These are phyloP conservation scores for Alternaria hordeiaustralica DNA, from an alignment of 2,329 filamentous ascomycete species.

Conservation along the genomic window DNA sequence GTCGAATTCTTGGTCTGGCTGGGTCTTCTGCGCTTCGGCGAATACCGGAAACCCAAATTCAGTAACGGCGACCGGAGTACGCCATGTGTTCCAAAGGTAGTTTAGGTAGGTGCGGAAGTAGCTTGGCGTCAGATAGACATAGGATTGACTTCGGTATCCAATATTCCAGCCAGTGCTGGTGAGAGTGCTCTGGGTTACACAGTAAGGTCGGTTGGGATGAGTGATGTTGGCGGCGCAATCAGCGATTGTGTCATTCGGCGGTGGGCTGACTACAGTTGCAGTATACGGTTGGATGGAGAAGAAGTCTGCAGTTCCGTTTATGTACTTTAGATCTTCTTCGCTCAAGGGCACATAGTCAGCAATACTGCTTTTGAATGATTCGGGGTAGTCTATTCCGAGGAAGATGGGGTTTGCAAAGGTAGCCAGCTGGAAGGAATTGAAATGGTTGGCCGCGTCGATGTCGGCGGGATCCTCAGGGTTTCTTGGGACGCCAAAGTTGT, in stretches of 20 bases:
- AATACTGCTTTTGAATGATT: conserved; percentile 50
- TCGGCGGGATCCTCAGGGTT: conserved; percentile 50
- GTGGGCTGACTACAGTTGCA: conserved; percentile 60
- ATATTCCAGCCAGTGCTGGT: conserved; percentile 64
- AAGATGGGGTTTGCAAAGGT: conserved; percentile 62
- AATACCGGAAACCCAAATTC: conserved; percentile 67
- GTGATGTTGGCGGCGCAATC: conserved; percentile 57
- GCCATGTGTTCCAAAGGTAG: conserved; percentile 67
- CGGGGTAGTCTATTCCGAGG: conserved; percentile 59
- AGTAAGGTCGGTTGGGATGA: conserved; percentile 59
- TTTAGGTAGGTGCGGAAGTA: conserved; percentile 64
- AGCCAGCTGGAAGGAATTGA: conserved; percentile 51
- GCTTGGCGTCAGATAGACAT: conserved; percentile 65
- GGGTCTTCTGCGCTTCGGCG: conserved; percentile 45
- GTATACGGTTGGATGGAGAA: conserved; percentile 66
- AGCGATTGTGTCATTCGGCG: conserved; percentile 52
- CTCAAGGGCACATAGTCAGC: conserved; percentile 55
- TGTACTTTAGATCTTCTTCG: conserved; percentile 52
- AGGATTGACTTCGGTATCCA: conserved; percentile 62
- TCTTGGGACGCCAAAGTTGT: conserved; percentile 48
- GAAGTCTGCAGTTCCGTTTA: conserved; percentile 59
- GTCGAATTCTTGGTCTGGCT: conserved; percentile 60
- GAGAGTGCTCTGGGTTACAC: conserved; percentile 56
- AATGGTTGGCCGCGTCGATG: conserved; percentile 55
- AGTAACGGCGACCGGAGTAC: conserved; percentile 55